A percentile compares a stretch with the other conserved stretches of the same genome.
These are phyloP conservation scores for Quercus phellos DNA, from an alignment of 331 rosid genomes.

Conservation along the genomic window DNA sequence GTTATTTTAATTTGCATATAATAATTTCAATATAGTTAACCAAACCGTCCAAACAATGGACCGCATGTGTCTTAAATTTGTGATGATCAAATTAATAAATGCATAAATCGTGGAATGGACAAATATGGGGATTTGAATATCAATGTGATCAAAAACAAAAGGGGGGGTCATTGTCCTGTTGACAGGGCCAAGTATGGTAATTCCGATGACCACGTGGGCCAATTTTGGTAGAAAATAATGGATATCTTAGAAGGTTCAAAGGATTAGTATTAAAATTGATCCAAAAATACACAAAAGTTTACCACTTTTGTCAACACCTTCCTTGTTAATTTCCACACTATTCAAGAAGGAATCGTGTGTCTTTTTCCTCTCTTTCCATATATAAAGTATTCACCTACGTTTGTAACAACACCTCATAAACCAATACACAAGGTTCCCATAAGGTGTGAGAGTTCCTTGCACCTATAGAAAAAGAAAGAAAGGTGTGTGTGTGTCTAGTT, in stretches of 20 bases:
- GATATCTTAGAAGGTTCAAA: no score
- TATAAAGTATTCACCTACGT: background rate
- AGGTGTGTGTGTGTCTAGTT: background rate
- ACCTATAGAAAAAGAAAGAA: background rate
- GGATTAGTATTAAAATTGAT: no score
- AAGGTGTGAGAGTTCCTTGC: background rate
- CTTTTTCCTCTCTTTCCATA: background rate
- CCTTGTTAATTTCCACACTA: background rate
- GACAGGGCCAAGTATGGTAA: no score
- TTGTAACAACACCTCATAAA: background rate
- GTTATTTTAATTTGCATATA: no score
- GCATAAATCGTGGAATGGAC: no score
- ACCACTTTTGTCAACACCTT: background rate
- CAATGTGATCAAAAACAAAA: no score
- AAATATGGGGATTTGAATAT: no score
- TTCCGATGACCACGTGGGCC: no score
- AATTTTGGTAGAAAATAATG: background rate
- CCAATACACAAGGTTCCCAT: background rate
- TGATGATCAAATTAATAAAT: no score
- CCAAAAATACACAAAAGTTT: background rate
- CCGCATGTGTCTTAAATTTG: no score
- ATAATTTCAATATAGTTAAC: background rate
- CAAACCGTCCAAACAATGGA: background rate
- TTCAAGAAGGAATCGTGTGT: constrained; percentile 19
- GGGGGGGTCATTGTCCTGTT: no score